Evolutionary conservation across 1,284 basidiomycete species (phyloP).

Genomic region (Pisolithus thermaeus): DNA sequence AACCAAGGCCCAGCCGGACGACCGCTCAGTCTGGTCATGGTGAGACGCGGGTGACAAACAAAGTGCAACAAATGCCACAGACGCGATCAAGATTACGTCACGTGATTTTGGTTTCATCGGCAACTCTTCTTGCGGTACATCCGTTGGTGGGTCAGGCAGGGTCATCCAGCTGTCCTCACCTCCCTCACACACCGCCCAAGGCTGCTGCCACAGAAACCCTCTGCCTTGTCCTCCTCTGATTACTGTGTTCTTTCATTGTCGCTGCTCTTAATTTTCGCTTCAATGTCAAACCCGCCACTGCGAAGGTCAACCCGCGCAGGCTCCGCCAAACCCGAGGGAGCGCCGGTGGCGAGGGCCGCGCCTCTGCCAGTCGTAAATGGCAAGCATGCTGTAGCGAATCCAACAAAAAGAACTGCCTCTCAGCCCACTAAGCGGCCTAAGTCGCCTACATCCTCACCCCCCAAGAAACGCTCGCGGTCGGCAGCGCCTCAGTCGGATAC

Average conservation of each 20-base stretch:
- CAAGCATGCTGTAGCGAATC: slow-evolving; percentile 27
- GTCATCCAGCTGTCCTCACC: not conserved
- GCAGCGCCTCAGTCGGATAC: slow-evolving; percentile 23
- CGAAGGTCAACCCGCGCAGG: slow-evolving; percentile 48
- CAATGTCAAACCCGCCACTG: slow-evolving; percentile 32
- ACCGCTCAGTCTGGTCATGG: no score
- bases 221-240: not conserved
- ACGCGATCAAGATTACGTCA: slow-evolving; percentile 2
- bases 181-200: not conserved
- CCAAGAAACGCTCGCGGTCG: slow-evolving; percentile 41
- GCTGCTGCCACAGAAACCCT: not conserved
- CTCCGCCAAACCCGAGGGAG: slow-evolving; percentile 31
- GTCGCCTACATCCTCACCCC: slow-evolving; percentile 28
- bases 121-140: not conserved
- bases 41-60: no score
- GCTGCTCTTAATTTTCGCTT: slow-evolving; percentile 1
- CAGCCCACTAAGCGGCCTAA: slow-evolving; percentile 36
- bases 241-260: not conserved
- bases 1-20: not conserved
- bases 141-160: not conserved
- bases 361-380: slow-evolving; percentile 18
- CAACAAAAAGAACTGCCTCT: slow-evolving; percentile 28
- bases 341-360: slow-evolving; percentile 25
- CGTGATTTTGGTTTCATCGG: not conserved
- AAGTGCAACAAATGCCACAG: slow-evolving; percentile 2